Evolutionary conservation across 164 flowering plant species (phyloP).

Genomic region (Macadamia integrifolia): DNA sequence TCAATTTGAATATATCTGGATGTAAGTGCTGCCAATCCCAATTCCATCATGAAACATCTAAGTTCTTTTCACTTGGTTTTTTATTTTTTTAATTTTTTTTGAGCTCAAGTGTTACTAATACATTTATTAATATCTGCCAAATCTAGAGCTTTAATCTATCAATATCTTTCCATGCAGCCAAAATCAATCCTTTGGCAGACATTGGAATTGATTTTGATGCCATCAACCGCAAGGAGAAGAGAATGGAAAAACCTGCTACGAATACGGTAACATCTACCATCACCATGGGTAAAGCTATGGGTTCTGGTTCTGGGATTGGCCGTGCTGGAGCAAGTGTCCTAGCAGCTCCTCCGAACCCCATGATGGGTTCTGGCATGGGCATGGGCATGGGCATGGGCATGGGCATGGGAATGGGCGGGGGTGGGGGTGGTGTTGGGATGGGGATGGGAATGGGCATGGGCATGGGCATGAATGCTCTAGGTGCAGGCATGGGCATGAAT

Average conservation of each 20-base stretch:
- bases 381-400: conserved; percentile 30
- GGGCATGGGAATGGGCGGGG: conserved; percentile 36
- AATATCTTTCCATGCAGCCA: conserved; percentile 53
- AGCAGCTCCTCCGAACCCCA: conserved; percentile 52
- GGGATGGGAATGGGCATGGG: conserved; percentile 18
- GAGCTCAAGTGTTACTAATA: not conserved
- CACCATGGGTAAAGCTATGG: conserved; percentile 98
- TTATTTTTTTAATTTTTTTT: too few species aligned
- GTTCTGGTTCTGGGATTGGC: conserved; percentile 93
- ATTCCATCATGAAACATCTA: not conserved
- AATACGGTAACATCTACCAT: conserved; percentile 55
- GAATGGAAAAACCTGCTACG: conserved; percentile 65
- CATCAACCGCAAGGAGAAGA: conserved; percentile 82
- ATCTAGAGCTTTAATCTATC: not conserved
- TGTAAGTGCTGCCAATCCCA: conserved; percentile 41
- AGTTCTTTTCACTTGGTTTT: not conserved
- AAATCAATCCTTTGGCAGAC: conserved; percentile 84
- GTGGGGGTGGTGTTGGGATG: conserved; percentile 22
- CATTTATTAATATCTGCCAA: not conserved
- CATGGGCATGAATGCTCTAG: conserved; percentile 13
- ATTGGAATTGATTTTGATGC: conserved; percentile 98
- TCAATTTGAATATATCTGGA: conserved; percentile 93
- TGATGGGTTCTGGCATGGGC: conserved; percentile 42
- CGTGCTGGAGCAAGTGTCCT: conserved; percentile 79
- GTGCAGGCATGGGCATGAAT: conserved; percentile 32